A percentile compares a stretch with the other conserved stretches of the same genome.
These are phyloP conservation scores for Aplosporella prunicola DNA, from an alignment of 2,329 filamentous ascomycete genomes.

Conservation along the genomic window DNA sequence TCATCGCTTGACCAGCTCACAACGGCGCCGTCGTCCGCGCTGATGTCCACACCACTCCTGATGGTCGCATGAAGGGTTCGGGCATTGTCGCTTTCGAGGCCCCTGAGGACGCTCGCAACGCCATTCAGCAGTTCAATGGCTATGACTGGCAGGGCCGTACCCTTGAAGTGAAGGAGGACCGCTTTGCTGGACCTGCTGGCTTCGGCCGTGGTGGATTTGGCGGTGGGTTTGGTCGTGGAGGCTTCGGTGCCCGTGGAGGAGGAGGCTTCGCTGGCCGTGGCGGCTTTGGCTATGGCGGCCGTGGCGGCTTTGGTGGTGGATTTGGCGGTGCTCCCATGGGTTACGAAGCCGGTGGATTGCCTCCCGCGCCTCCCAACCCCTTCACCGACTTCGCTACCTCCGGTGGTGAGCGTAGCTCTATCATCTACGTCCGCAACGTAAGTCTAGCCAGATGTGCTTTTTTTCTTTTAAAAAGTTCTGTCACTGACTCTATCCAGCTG, in stretches of 20 bases:
- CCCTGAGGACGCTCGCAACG: conserved; percentile 86
- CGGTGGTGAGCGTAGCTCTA: conserved; percentile 71
- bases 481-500: conserved; percentile 48
- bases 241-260: conserved; percentile 40
- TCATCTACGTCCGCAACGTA: conserved; percentile 95
- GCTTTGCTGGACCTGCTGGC: conserved; percentile 60
- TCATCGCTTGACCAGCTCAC: conserved; percentile 8
- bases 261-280: conserved; percentile 46
- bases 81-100: conserved; percentile 96
- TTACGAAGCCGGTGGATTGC: conserved; percentile 39
- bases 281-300: conserved; percentile 43
- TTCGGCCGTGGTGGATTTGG: conserved; percentile 33
- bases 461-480: conserved; percentile 15
- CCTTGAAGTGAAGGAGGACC: conserved; percentile 92
- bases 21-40: conserved; percentile 65
- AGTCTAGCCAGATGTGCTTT: conserved; percentile 35
- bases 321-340: conserved; percentile 30
- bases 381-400: conserved; percentile 90
- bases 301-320: conserved; percentile 40
- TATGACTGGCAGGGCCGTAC: conserved; percentile 96
- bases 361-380: conserved; percentile 62
- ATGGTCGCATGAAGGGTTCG: conserved; percentile 90
- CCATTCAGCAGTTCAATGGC: conserved; percentile 95
- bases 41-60: conserved; percentile 85
- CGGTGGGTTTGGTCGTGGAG: conserved; percentile 49